Evolutionary conservation across 345 rosid species (phyloP).

Genomic region (Lenwebbia sp.): DNA sequence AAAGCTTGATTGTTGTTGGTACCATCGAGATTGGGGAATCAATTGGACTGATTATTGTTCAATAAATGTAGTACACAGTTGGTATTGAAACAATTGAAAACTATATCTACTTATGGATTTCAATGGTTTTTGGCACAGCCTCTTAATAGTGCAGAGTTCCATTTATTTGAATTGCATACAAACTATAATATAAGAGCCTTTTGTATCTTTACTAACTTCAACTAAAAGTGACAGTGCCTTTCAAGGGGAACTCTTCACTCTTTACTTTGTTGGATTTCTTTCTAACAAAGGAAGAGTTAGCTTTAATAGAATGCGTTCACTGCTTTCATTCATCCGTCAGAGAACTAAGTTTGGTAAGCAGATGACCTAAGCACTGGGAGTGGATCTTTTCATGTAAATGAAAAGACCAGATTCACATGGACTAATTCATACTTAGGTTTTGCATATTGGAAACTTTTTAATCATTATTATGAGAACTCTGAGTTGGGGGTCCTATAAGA

Average conservation of each 20-base stretch:
- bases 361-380: background rate
- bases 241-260: background rate
- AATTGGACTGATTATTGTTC: background rate
- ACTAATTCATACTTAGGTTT: background rate
- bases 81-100: background rate
- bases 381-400: background rate
- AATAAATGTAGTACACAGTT: background rate
- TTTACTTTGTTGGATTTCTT: background rate
- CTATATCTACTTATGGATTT: background rate
- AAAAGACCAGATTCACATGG: background rate
- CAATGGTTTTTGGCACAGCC: background rate
- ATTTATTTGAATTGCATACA: background rate
- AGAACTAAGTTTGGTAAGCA: background rate
- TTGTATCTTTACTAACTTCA: background rate
- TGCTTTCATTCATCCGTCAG: background rate
- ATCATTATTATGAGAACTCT: background rate
- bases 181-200: background rate
- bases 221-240: background rate
- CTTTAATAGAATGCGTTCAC: background rate
- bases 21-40: background rate
- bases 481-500: background rate
- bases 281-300: background rate
- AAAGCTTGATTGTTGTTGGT: background rate
- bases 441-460: background rate
- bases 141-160: background rate